A percentile compares a stretch with the other conserved stretches of the same genome.
Evolutionary conservation across 2,329 filamentous ascomycete genomes (phyloP).

Genomic region (Fusarium udum): DNA sequence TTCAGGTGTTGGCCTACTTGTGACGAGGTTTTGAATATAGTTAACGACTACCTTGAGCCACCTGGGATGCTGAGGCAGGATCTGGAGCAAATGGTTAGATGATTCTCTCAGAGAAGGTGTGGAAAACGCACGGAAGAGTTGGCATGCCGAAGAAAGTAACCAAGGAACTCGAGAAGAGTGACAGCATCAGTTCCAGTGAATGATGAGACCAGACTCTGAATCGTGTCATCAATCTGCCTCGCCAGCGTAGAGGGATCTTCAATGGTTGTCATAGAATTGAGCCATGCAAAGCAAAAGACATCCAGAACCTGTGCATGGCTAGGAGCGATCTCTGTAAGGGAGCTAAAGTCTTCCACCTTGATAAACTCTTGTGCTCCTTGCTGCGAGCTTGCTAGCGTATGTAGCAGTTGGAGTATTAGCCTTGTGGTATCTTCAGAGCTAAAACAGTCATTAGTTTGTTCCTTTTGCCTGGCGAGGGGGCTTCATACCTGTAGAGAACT

Average conservation of each 20-base stretch:
- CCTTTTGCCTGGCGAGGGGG: not conserved
- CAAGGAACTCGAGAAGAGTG: conserved; percentile 67
- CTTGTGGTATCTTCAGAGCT: conserved; percentile 63
- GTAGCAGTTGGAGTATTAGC: conserved; percentile 65
- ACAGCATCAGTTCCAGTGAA: conserved; percentile 69
- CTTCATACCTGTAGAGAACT: conserved; percentile 62
- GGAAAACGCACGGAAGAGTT: conserved; percentile 55
- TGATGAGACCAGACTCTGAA: conserved; percentile 60
- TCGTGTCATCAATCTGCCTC: conserved; percentile 56
- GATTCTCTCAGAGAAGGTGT: not conserved
- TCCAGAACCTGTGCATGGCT: conserved; percentile 63
- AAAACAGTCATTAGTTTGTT: not conserved
- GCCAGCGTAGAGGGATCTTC: conserved; percentile 47
- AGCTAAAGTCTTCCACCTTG: conserved; percentile 59
- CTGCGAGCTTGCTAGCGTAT: conserved; percentile 62
- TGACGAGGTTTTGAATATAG: conserved; percentile 64
- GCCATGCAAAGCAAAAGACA: conserved; percentile 66
- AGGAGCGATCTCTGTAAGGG: conserved; percentile 66
- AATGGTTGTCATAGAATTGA: conserved; percentile 54
- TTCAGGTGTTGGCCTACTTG: conserved; percentile 62
- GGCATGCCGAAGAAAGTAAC: conserved; percentile 60
- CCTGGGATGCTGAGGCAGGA: conserved; percentile 57
- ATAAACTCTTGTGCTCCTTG: conserved; percentile 62
- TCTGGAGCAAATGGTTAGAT: conserved; percentile 48
- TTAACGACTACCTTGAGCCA: conserved; percentile 62